phyloP scores from a whole-genome alignment of 1,284 basidiomycete genomes.

The Boletellus sp. region DNA sequence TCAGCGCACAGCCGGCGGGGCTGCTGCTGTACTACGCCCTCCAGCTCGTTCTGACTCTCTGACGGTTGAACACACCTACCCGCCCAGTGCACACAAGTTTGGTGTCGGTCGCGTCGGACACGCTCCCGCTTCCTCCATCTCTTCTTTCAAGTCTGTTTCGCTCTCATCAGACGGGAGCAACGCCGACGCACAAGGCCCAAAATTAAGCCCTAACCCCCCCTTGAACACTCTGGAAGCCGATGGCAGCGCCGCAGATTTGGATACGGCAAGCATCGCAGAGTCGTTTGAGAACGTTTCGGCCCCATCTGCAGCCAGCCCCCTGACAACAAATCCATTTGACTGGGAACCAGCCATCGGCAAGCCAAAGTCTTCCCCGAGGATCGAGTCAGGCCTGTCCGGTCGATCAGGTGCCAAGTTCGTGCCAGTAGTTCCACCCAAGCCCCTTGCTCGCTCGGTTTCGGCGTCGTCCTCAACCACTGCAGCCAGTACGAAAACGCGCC shows the following conservation, averaged over 20 bases:
- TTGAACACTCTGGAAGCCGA: conserved; percentile 48
- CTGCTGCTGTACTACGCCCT: conserved; percentile 24
- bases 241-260: conserved; percentile 38
- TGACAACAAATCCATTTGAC: conserved; percentile 38
- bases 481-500: conserved; percentile 30
- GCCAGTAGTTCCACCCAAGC: conserved; percentile 27
- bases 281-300: conserved; percentile 68
- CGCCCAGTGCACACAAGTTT: conserved; percentile 37
- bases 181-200: conserved; percentile 34
- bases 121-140: conserved; percentile 63
- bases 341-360: conserved; percentile 43
- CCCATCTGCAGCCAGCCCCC: conserved; percentile 42
- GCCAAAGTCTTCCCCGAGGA: conserved; percentile 21
- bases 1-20: conserved; percentile 20
- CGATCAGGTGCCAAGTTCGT: conserved; percentile 36
- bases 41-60: conserved; percentile 43
- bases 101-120: conserved; percentile 42
- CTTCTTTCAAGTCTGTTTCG: conserved; percentile 78
- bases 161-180: conserved; percentile 62
- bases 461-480: conserved; percentile 32
- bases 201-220: conserved; percentile 26
- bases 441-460: conserved; percentile 29
- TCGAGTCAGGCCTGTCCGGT: conserved; percentile 50
- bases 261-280: conserved; percentile 58
- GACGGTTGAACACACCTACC: conserved; percentile 56